Percentiles rank a stretch among this genome's conserved stretches.
Evolutionary conservation across 2,329 filamentous ascomycete genomes (phyloP).

Genomic region (Bisporella sp.): DNA sequence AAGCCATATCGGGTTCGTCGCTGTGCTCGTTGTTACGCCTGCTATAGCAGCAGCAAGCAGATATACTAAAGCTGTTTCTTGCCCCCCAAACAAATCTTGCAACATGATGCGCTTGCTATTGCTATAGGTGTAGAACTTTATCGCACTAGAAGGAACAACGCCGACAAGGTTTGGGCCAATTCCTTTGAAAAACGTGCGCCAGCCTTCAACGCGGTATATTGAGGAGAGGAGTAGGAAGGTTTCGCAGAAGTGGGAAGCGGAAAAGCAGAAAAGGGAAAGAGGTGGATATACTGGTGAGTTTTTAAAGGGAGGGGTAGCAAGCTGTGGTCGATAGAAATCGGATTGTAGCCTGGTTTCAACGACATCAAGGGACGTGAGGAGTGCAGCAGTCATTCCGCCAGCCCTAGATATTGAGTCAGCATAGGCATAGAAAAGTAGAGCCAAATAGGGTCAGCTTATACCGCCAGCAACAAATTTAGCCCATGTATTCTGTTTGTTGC

Average conservation of each 20-base stretch:
- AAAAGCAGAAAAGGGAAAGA: not conserved
- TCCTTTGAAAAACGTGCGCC: not conserved
- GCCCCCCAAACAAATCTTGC: not conserved
- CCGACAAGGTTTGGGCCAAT: not conserved
- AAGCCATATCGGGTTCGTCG: not conserved
- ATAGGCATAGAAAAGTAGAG: no score
- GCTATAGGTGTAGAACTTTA: not conserved
- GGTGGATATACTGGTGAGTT: not conserved
- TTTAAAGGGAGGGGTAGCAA: not conserved
- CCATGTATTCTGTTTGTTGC: no score
- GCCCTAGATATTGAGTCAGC: no score
- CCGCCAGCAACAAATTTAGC: no score
- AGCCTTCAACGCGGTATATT: not conserved
- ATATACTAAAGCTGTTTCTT: not conserved
- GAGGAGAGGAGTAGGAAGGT: not conserved
- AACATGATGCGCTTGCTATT: not conserved
- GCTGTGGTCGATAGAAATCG: not conserved
- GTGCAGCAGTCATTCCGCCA: no score
- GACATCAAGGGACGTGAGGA: no score
- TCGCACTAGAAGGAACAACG: not conserved
- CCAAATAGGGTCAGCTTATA: no score
- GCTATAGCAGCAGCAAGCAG: not conserved
- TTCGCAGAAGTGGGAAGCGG: not conserved
- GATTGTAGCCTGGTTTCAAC: not conserved
- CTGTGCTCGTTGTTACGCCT: not conserved